These are phyloP conservation scores for Ceratocystis huliohia DNA, from an alignment of 2,329 filamentous ascomycete genomes.

Conservation along the genomic window DNA sequence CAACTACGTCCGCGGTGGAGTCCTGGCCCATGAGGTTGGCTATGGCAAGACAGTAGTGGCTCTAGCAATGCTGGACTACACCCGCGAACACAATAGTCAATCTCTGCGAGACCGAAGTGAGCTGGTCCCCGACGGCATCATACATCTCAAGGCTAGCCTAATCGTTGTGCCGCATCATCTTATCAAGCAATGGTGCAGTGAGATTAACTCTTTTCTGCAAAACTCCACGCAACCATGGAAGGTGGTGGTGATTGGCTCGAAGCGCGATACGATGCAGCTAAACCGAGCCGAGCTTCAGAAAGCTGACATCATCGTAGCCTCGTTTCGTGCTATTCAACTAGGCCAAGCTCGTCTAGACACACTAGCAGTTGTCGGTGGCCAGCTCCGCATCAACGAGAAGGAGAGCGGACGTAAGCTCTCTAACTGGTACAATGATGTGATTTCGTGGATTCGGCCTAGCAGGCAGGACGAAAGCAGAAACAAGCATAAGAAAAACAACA, in stretches of 20 bases:
- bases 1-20: conserved; percentile 28
- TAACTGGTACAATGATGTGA: conserved; percentile 16
- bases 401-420: conserved; percentile 19
- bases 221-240: conserved; percentile 12
- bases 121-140: conserved; percentile 12
- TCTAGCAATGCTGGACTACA: conserved; percentile 30
- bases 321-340: conserved; percentile 23
- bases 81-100: conserved; percentile 22
- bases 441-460: conserved; percentile 13
- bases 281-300: conserved; percentile 22
- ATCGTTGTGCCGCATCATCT: conserved; percentile 33
- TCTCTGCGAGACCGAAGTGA: conserved; percentile 22
- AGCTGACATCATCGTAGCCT: conserved; percentile 31
- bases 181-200: conserved; percentile 30
- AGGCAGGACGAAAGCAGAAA: neutral
- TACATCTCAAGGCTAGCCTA: conserved; percentile 29
- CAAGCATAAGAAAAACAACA: neutral
- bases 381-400: conserved; percentile 19
- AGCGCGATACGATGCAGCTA: conserved; percentile 9
- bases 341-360: conserved; percentile 10
- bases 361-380: conserved; percentile 19
- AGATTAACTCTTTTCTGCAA: conserved; percentile 28
- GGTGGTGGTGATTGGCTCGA: conserved; percentile 25
- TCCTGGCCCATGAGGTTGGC: conserved; percentile 34
- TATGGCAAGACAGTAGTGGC: conserved; percentile 35